Conservation (phyloP, 148 eudicot species). For the Beta vulgaris region DNA sequence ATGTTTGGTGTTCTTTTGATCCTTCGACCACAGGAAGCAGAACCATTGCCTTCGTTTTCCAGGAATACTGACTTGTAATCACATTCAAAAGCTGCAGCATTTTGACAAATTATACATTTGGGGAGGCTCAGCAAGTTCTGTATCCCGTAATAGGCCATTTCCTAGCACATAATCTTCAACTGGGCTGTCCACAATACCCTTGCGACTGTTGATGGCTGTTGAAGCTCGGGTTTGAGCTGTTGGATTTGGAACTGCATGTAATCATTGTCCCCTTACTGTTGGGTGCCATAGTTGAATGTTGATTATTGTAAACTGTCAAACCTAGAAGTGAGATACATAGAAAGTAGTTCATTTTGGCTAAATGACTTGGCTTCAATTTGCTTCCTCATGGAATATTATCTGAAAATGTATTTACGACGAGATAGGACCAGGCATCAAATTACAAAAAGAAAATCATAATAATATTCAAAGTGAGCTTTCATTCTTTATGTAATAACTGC, state of each 20-base stretch:
- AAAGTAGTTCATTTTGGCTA: background rate
- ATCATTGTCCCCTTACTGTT: background rate
- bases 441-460: too few species aligned
- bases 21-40: slow-evolving; percentile 80
- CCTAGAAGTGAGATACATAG: background rate
- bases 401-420: too few species aligned
- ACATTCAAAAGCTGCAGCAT: slow-evolving; percentile 3
- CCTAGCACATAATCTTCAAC: background rate
- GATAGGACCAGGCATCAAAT: too few species aligned
- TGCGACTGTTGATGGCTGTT: background rate
- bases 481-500: too few species aligned
- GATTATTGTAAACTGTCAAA: background rate
- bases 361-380: background rate
- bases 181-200: background rate
- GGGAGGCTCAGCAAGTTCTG: background rate
- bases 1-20: slow-evolving; percentile 88
- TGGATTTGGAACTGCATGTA: background rate
- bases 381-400: too few species aligned
- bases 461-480: too few species aligned
- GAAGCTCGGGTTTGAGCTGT: background rate
- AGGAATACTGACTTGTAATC: slow-evolving; percentile 72
- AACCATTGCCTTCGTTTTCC: slow-evolving; percentile 90
- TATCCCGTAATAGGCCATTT: background rate
- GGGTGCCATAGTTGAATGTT: background rate
- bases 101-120: slow-evolving; percentile 1